phyloP scores from a whole-genome alignment of 2,329 filamentous ascomycete species.

The Calonectria leucothoes region DNA sequence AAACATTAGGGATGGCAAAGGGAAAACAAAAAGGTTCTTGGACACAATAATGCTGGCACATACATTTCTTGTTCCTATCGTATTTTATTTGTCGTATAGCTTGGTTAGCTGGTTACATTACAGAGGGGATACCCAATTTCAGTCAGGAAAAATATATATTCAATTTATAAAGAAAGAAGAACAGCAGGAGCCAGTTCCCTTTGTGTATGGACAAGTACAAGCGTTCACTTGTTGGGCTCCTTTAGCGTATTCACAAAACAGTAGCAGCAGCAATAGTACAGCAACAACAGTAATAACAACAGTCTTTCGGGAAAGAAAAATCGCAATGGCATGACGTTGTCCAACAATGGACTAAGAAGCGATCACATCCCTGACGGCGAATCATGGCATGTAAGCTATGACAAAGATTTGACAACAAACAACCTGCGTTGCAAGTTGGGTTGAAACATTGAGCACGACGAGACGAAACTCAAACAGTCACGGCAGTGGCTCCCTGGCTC shows the following conservation, averaged over 20 bases:
- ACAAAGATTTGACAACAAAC: not conserved
- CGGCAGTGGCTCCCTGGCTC: conserved; percentile 24
- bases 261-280: not conserved
- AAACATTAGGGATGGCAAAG: not conserved
- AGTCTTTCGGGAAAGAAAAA: no score
- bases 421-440: not conserved
- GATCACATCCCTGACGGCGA: not conserved
- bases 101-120: no score
- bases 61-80: not conserved
- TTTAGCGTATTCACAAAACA: not conserved
- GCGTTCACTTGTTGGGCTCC: not conserved
- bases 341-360: not conserved
- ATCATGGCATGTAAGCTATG: not conserved
- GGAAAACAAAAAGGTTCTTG: not conserved
- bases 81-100: not conserved
- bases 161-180: not conserved
- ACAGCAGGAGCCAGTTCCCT: not conserved
- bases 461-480: conserved; percentile 8
- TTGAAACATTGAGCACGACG: no score
- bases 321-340: no score
- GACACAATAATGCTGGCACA: not conserved
- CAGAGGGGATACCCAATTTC: not conserved
- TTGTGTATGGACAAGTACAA: not conserved
- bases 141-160: not conserved
- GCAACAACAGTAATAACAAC: not conserved